Conservation (phyloP, 2,329 filamentous ascomycete genomes). For the Ophiobolus disseminans region DNA sequence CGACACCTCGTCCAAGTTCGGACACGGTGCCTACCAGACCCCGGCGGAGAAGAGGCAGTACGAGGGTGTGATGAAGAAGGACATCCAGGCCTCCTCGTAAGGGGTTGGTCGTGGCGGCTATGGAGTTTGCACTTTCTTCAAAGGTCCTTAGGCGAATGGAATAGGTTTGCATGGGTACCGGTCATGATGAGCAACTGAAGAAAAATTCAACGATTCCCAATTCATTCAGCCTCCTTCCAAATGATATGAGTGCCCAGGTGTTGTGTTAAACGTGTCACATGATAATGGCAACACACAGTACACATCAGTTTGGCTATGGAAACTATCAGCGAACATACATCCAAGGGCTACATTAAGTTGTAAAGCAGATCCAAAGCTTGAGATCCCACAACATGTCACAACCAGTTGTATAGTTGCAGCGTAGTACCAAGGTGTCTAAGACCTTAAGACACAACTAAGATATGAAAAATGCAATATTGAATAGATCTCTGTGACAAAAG, state of each 20-base stretch:
- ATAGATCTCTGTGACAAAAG: too few relatives aligned
- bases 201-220: conserved; percentile 50
- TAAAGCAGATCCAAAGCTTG: too few relatives aligned
- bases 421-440: too few relatives aligned
- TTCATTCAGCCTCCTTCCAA: conserved; percentile 17
- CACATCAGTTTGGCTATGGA: too few relatives aligned
- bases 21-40: conserved; percentile 99
- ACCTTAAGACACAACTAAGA: too few relatives aligned
- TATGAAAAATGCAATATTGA: too few relatives aligned
- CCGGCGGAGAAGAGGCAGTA: conserved; percentile 96
- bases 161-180: conserved; percentile 44
- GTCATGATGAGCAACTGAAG: conserved; percentile 41
- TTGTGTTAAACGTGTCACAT: too few relatives aligned
- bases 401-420: too few relatives aligned
- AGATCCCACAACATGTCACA: too few relatives aligned
- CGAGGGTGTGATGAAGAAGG: conserved; percentile 99
- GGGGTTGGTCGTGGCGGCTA: conserved; percentile 31
- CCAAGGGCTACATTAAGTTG: too few relatives aligned
- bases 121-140: conserved; percentile 44
- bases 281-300: too few relatives aligned
- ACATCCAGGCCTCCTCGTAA: conserved; percentile 68
- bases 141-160: conserved; percentile 47
- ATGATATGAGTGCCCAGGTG: neutral
- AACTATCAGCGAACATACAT: too few relatives aligned
- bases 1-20: conserved; percentile 99